Conservation (phyloP, 1,139 yeast species). For the Protomyces gravidus region DNA sequence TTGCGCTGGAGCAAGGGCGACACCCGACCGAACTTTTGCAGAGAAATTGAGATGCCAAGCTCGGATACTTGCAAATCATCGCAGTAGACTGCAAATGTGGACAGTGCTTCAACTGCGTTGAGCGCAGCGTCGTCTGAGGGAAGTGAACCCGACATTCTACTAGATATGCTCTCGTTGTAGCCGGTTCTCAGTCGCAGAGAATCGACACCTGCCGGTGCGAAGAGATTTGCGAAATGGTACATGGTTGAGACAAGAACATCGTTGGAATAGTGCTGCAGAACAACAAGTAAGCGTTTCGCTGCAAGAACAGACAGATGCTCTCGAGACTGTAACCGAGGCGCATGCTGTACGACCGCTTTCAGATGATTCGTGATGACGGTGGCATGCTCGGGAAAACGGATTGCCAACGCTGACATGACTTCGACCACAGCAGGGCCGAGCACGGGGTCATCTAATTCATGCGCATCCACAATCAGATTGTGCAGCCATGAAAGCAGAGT, state of each 20-base stretch:
- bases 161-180: constrained; percentile 1
- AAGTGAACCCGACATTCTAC: not conserved
- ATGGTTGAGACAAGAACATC: constrained; percentile 15
- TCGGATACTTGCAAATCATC: constrained; percentile 6
- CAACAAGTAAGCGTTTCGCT: constrained; percentile 1
- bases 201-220: not conserved
- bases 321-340: not conserved
- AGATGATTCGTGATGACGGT: not conserved
- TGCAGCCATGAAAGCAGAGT: constrained; percentile 5
- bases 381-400: constrained; percentile 5
- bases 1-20: not conserved
- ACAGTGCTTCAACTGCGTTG: constrained; percentile 15
- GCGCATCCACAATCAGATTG: not conserved
- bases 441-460: constrained; percentile 5
- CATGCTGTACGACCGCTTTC: not conserved
- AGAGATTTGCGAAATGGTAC: constrained; percentile 9
- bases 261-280: constrained; percentile 9
- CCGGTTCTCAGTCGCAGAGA: not conserved
- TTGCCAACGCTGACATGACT: constrained; percentile 7
- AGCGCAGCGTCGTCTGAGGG: not conserved
- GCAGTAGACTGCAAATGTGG: constrained; percentile 7
- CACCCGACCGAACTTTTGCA: constrained; percentile 10
- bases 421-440: constrained; percentile 5
- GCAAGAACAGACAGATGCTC: not conserved
- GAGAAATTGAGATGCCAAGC: constrained; percentile 5